These are phyloP conservation scores for Echeveria elegans DNA, from an alignment of 164 flowering plant species.

Conservation along the genomic window DNA sequence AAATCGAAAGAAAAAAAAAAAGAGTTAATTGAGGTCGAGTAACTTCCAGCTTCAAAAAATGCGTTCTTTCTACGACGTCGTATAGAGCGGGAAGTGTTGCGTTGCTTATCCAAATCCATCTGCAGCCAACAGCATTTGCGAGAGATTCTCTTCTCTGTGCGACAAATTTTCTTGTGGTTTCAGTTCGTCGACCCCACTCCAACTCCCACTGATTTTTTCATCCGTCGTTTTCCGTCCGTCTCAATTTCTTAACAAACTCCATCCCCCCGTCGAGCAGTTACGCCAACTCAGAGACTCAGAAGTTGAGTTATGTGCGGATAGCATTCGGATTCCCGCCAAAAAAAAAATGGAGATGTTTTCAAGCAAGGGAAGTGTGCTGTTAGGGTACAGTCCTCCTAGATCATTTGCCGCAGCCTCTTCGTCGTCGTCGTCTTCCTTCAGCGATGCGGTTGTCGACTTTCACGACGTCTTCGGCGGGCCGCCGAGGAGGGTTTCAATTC, in stretches of 20 bases:
- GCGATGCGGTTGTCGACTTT: conserved; percentile 56
- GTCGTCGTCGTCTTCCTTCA: conserved; percentile 12
- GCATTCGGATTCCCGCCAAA: neutral
- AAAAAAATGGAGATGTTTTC: conserved; percentile 40
- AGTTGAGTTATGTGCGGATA: neutral
- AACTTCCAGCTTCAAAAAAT: no score
- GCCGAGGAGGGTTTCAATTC: conserved; percentile 54
- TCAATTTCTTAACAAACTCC: conserved; percentile 5
- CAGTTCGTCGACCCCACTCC: neutral
- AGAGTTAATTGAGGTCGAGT: no score
- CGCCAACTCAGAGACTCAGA: neutral
- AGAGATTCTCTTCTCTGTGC: conserved; percentile 5
- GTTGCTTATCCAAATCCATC: conserved; percentile 19
- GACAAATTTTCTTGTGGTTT: conserved; percentile 16
- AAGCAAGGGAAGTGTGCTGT: conserved; percentile 27
- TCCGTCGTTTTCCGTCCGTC: conserved; percentile 12
- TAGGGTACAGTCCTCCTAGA: conserved; percentile 26
- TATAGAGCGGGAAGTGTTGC: neutral
- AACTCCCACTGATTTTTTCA: conserved; percentile 7
- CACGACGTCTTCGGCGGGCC: conserved; percentile 94
- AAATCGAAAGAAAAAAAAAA: no score
- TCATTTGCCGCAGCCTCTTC: conserved; percentile 13
- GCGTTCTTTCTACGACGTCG: neutral
- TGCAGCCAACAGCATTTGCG: neutral
- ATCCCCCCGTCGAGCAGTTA: neutral